Percentiles rank a stretch among this genome's conserved stretches.
phyloP scores from a whole-genome alignment of 768 basidiomycete species.

The Rhodotorula graminis region DNA sequence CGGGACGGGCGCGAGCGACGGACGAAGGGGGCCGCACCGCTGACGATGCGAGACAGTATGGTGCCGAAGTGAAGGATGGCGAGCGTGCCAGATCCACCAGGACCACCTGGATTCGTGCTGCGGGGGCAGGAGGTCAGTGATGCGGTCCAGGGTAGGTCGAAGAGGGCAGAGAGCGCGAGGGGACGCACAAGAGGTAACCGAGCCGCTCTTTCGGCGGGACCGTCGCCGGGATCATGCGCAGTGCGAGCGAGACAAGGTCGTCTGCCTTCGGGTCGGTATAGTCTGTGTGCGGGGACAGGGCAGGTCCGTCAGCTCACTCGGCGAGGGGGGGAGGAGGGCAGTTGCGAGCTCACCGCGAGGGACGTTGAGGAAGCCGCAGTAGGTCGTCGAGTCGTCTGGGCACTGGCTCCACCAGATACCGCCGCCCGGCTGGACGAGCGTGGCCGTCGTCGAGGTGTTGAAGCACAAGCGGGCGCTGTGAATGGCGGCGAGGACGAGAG shows the following conservation, averaged over 20 bases:
- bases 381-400: constrained; percentile 18
- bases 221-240: constrained; percentile 35
- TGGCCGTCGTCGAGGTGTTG: background rate
- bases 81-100: constrained; percentile 35
- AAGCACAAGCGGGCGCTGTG: background rate
- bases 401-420: constrained; percentile 28
- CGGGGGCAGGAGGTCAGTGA: fast-evolving
- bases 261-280: constrained; percentile 24
- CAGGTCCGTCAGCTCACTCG: background rate
- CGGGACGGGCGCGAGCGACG: background rate
- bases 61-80: constrained; percentile 13
- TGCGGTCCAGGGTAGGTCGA: too few relatives aligned
- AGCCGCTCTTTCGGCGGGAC: constrained; percentile 22
- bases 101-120: constrained; percentile 38
- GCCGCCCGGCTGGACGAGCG: background rate
- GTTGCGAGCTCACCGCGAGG: constrained; percentile 25
- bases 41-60: constrained; percentile 17
- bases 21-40: constrained; percentile 16
- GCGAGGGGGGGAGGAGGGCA: background rate
- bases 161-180: background rate
- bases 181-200: constrained; percentile 25
- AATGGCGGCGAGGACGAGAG: background rate
- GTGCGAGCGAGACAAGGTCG: constrained; percentile 33
- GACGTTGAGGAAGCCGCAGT: constrained; percentile 33
- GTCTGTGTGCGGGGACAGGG: too few relatives aligned